Evolutionary conservation across 371 early-diverging fungal species (phyloP), one percentile per base, ranked within the genome.

Genomic region (Mucor piriformis): DNA sequence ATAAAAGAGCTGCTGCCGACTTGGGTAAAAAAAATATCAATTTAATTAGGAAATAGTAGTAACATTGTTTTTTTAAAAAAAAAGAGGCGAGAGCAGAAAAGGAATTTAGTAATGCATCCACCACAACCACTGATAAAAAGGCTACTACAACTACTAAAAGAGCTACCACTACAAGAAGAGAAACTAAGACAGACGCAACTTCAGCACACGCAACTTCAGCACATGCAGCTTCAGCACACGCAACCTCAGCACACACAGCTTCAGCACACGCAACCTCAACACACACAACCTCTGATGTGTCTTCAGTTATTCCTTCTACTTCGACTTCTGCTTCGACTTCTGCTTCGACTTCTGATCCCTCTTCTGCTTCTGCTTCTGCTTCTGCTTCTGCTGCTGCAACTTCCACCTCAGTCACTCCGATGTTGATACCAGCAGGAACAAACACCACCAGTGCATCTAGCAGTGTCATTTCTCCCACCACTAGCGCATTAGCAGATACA

Each of bases 11-110:
- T 47, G 44, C 47, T 32, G 44, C n/a, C 10, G 35, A 38, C n/a
- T n/a, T n/a, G n/a, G n/a, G 49, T 38, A 61, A 54, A 71, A 34
- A 42, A 66, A 52, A 48, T 68, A 21, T 15, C 21, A 13, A 46
- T 33, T 32, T 15, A n/a, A 38, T 15, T n/a, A 38, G 1, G 29
- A 29, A 29, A 29, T 29, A 29, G 1, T 38, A 38, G 16, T 38
- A 38, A 38, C 15, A 38, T 38, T 27, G 24, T 43, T 18, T 10
- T 43, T 6, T 20, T 4, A 20, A 40, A n/a, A 40, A 40, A 40
- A 40, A 16, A 40, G n/a, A 12, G 16, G n/a, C 6, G 16, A n/a
- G 6, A 43, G 21, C 38, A 15, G 13, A 37, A 37, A n/a, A 34
- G 8, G 51, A 29, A 20, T 33, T 33, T 23, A 18, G 3, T 18